Conservation (phyloP, 179 eudicot genomes). For the Silene noctiflora region DNA sequence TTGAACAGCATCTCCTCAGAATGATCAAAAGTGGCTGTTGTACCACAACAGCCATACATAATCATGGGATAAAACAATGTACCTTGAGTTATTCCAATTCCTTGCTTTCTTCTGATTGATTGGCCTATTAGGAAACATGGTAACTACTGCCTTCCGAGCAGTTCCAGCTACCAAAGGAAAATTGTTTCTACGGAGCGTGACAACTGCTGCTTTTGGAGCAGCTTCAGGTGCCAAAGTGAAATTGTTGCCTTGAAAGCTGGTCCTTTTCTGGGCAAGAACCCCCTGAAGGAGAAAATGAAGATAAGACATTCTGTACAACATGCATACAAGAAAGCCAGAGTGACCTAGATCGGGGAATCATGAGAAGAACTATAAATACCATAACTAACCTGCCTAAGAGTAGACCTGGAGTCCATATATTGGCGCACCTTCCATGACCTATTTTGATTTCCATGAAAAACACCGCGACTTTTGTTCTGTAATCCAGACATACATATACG, state of each 20-base stretch:
- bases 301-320: neutral
- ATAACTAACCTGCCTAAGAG: constrained; percentile 68
- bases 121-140: constrained; percentile 52
- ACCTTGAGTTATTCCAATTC: constrained; percentile 69
- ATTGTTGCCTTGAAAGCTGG: constrained; percentile 62
- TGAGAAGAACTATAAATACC: neutral
- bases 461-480: constrained; percentile 59
- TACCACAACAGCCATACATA: neutral
- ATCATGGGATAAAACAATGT: neutral
- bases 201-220: constrained; percentile 56
- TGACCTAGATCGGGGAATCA: neutral
- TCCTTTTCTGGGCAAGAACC: constrained; percentile 67
- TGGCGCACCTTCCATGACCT: constrained; percentile 51
- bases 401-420: constrained; percentile 73
- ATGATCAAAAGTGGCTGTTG: neutral
- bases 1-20: neutral
- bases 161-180: constrained; percentile 52
- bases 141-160: constrained; percentile 56
- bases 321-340: neutral
- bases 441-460: constrained; percentile 46
- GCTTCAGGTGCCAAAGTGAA: constrained; percentile 54
- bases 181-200: constrained; percentile 40
- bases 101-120: constrained; percentile 39
- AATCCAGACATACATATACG: constrained; percentile 5
- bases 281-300: constrained; percentile 43